Evolutionary conservation across 2,329 filamentous ascomycete genomes (phyloP).

Genomic region (Spiromastix sp.): DNA sequence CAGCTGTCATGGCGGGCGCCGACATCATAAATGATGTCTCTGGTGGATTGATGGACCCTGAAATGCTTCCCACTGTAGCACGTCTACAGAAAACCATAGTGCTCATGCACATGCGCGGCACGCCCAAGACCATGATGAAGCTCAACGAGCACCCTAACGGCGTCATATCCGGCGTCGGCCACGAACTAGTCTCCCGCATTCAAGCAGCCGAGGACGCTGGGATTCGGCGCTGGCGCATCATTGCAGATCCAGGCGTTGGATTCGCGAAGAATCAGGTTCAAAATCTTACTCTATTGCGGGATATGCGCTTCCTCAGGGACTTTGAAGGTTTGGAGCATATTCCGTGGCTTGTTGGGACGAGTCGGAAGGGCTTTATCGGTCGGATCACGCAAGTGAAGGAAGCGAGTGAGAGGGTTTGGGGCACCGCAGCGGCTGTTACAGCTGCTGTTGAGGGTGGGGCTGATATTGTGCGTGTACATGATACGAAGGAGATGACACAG

Average conservation of each 20-base stretch:
- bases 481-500: conserved; percentile 74
- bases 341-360: conserved; percentile 83
- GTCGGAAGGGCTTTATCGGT: conserved; percentile 83
- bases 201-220: conserved; percentile 69
- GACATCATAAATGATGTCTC: conserved; percentile 95
- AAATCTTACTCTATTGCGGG: conserved; percentile 68
- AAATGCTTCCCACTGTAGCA: conserved; percentile 75
- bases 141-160: conserved; percentile 59
- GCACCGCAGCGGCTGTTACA: conserved; percentile 79
- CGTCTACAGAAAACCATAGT: conserved; percentile 66
- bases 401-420: conserved; percentile 63
- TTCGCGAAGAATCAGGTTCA: conserved; percentile 79
- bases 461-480: conserved; percentile 87
- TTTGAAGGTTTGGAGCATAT: conserved; percentile 42
- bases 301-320: conserved; percentile 36
- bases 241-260: conserved; percentile 86
- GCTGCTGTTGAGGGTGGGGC: conserved; percentile 79
- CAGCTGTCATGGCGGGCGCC: conserved; percentile 66
- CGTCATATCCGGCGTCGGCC: conserved; percentile 53
- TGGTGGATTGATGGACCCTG: conserved; percentile 63
- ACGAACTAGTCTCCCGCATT: conserved; percentile 61
- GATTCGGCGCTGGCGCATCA: conserved; percentile 83
- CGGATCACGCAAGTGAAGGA: conserved; percentile 64
- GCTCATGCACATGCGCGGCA: conserved; percentile 91
- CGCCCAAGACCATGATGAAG: conserved; percentile 67